Base-by-base conservation (phyloP, 768 basidiomycete genomes). In the Tulasnella sp. region DNA sequence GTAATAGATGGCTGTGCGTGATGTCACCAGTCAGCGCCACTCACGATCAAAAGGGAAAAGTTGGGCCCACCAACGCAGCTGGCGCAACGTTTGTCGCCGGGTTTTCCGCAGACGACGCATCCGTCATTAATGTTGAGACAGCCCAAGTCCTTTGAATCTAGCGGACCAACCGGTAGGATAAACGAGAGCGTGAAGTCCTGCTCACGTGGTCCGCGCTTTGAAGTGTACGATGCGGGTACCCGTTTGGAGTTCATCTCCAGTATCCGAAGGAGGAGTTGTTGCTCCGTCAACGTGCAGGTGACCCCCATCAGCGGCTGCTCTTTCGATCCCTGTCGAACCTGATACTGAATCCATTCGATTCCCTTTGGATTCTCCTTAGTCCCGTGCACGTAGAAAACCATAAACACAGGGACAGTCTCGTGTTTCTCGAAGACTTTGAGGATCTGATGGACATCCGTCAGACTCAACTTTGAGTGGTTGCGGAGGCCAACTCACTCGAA, bases 21-120 rank as follows among this genome's bases (percentile, higher is more conserved):
- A 21, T 42, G 29, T 56, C 29, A 43, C 15, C 52, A 38, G 17
- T 56, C 19, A n/a, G 27, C 26, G 15, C 19, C 15, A 47, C 7
- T 23, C 9, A 48, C 4, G 4, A 17, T 24, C 17, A 23, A 17
- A 7, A n/a, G 21, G 27, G 3, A 32, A 48, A 26, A 34, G 30
- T 15, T 38, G 49, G 47, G 41, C 55, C 10, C 51, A 51, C 51
- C 29, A 23, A 71, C 64, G 51, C 75, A 77, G 43, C 68, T 69
- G 1, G 67, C 48, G 58, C 76, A 78, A 26, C 70, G 65, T 42
- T 67, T 71, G 27, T 63, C 63, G 4, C 66, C 69, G 51, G 63
- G 69, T 49, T 71, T 69, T 1, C 76, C 75, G 56, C 76, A 78
- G 0, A 76, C 64, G 19, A 68, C 71, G 54, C 75, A 77, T 3